A percentile compares a stretch with the other conserved stretches of the same genome.
Evolutionary conservation across 2,329 filamentous ascomycete species (phyloP).

Genomic region (Sporothrix schenckii): DNA sequence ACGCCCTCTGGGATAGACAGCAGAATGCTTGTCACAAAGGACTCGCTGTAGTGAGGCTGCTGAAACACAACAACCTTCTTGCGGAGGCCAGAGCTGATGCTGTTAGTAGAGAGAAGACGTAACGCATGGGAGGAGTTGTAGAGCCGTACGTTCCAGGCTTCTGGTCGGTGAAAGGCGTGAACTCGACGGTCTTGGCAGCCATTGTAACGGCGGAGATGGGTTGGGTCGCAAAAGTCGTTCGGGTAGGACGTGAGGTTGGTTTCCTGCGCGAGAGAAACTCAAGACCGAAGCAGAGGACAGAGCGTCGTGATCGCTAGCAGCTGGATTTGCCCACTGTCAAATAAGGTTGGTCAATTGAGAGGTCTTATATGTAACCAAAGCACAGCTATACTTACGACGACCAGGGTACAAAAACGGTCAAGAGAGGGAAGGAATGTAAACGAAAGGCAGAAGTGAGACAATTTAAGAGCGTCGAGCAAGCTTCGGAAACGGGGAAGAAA

Average conservation of each 20-base stretch:
- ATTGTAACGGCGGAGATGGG: constrained; percentile 49
- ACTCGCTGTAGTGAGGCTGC: constrained; percentile 90
- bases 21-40: constrained; percentile 91
- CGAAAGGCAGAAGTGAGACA: constrained; percentile 19
- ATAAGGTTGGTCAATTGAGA: not conserved
- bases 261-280: not conserved
- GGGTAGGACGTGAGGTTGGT: not conserved
- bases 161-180: constrained; percentile 90
- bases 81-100: constrained; percentile 83
- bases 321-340: not conserved
- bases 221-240: not conserved
- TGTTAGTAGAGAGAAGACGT: constrained; percentile 12
- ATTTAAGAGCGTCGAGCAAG: constrained; percentile 12
- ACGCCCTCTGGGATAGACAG: constrained; percentile 95
- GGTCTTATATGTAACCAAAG: constrained; percentile 7
- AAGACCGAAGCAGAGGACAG: not conserved
- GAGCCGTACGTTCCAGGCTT: constrained; percentile 94
- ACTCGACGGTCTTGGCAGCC: constrained; percentile 74
- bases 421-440: not conserved
- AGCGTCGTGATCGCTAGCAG: not conserved
- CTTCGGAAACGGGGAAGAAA: not conserved
- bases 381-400: not conserved
- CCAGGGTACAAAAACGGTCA: not conserved
- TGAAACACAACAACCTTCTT: constrained; percentile 99
- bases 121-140: not conserved